Base-by-base conservation (phyloP, 352 stramenopile genomes). In the Phytopythium delawarense region DNA sequence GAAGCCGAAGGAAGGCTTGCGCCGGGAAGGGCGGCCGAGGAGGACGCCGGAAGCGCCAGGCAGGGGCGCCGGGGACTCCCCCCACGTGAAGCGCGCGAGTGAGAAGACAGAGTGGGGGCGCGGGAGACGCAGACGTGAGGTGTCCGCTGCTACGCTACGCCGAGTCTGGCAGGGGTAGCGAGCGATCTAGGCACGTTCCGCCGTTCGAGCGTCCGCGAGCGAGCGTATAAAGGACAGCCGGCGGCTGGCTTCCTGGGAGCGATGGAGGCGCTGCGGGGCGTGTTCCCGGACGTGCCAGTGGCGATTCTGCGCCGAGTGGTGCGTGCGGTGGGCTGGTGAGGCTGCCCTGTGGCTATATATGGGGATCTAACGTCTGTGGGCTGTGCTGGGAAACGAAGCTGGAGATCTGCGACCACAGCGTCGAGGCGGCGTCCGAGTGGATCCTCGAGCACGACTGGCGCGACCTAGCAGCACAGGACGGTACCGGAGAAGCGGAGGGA, bases 401-500 rank as follows among this genome's bases (percentile, higher is more conserved):
- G 32, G 72, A 84, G 30, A 69, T 88, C 32, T 88, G 75, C 60
- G 75, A 84, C 53, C 54, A 76, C 20, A 84, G 65, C 46, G 70
- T 88, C 21, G 75, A 79, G 30, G 54, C 77, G 18, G 79, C 79
- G 9, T 87, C 79, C 45, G 63, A 78, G 50, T 88, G 76, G 72
- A 70, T 88, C 11, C 32, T 87, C 9, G 77, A 87, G 62, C 82
- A 88, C 60, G 73, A 83, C 65, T 88, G 77, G 79, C 70, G 65
- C 23, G 78, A 88, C 28, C 59, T 84, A 40, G 37, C 74, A 44
- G 62, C 58, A 4, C 44, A 76, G 11, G 57, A 70, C 34, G 42
- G 20, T 13, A 11, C 25, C 2, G 25, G 40, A 21, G 25, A 42
- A 0, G 48, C 53, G 34, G 37, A 55, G 0, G 48, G 63, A 9